These are phyloP conservation scores for Cyclostephanos tholiformis DNA, from an alignment of 108 stramenopile genomes.

Conservation along the genomic window DNA sequence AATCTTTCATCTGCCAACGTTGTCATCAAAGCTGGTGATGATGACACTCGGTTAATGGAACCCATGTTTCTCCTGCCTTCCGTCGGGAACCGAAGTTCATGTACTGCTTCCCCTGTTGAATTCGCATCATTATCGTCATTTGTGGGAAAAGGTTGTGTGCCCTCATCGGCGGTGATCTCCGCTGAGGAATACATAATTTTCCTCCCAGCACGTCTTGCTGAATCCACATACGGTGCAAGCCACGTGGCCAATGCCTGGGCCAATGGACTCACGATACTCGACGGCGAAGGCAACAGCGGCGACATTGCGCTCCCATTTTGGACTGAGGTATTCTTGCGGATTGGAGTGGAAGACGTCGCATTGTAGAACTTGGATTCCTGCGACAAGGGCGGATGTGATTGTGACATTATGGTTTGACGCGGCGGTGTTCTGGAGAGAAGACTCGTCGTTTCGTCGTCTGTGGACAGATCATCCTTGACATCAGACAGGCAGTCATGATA, in stretches of 20 bases:
- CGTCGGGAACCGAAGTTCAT: not conserved
- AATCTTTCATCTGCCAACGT: constrained; percentile 15
- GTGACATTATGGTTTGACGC: not conserved
- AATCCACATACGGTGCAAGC: constrained; percentile 41
- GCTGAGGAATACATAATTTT: constrained; percentile 6
- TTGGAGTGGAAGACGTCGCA: constrained; percentile 27
- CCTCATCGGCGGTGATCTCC: not conserved
- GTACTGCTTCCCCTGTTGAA: not conserved
- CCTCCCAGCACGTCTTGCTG: constrained; percentile 26
- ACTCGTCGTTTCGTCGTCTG: constrained; percentile 32
- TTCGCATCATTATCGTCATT: constrained; percentile 1
- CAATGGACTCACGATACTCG: constrained; percentile 18
- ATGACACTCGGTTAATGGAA: constrained; percentile 24
- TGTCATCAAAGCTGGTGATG: constrained; percentile 47
- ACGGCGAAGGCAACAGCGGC: not conserved
- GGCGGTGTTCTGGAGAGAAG: constrained; percentile 14
- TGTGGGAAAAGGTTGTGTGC: not conserved
- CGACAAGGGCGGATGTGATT: not conserved
- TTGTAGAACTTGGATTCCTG: not conserved
- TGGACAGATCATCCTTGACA: constrained; percentile 9
- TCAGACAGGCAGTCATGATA: constrained; percentile 50
- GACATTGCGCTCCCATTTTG: not conserved
- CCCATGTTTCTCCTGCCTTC: not conserved
- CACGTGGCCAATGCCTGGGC: constrained; percentile 36
- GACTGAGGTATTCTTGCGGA: not conserved